Evolutionary conservation across 1,284 basidiomycete genomes (phyloP).

Genomic region (Chalciporus sp.): DNA sequence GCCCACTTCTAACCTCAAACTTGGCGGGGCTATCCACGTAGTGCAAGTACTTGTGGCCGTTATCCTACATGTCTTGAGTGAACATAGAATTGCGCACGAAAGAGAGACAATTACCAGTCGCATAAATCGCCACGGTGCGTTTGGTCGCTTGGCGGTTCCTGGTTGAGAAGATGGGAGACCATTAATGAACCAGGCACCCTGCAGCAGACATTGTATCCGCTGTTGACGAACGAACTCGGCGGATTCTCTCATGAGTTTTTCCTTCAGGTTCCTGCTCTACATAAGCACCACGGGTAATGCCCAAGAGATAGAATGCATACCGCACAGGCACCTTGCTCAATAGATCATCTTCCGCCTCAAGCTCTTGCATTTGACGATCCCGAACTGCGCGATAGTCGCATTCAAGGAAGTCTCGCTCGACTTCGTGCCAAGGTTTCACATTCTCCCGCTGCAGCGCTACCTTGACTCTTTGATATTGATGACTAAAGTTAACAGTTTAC

Average conservation of each 20-base stretch:
- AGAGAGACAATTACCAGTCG: slow-evolving; percentile 52
- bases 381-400: slow-evolving; percentile 87
- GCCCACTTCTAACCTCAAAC: slow-evolving; percentile 74
- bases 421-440: slow-evolving; percentile 79
- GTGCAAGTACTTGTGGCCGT: slow-evolving; percentile 76
- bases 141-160: slow-evolving; percentile 53
- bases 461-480: slow-evolving; percentile 57
- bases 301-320: slow-evolving; percentile 44
- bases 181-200: slow-evolving; percentile 92
- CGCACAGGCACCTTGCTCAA: slow-evolving; percentile 83
- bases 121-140: slow-evolving; percentile 77
- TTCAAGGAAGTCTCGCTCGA: slow-evolving; percentile 84
- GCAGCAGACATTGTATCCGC: slow-evolving; percentile 83
- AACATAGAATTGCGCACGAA: slow-evolving; percentile 4
- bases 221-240: slow-evolving; percentile 93
- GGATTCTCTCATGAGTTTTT: slow-evolving; percentile 88
- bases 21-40: slow-evolving; percentile 80
- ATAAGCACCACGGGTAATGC: slow-evolving; percentile 7
- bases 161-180: slow-evolving; percentile 56
- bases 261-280: slow-evolving; percentile 73
- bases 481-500: slow-evolving; percentile 10
- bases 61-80: slow-evolving; percentile 53
- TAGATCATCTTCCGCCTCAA: slow-evolving; percentile 90
- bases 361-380: slow-evolving; percentile 92
- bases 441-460: slow-evolving; percentile 79